phyloP scores from a whole-genome alignment of 495 filamentous ascomycete species.

The Podospora australis region DNA sequence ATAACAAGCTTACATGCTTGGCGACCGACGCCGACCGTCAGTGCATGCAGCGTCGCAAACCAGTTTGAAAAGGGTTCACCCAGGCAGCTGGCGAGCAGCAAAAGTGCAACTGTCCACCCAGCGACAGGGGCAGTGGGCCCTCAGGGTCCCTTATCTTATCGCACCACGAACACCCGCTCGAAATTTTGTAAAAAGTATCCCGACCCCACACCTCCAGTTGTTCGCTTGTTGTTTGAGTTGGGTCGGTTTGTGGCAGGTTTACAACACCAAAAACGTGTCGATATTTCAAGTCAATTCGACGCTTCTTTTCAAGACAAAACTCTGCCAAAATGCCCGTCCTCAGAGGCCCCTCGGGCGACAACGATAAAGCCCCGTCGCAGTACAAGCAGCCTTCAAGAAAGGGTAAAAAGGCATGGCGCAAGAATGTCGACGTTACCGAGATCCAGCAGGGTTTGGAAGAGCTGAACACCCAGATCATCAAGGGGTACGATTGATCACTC shows the following conservation, averaged over 20 bases:
- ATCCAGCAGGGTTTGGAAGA: conserved; percentile 76
- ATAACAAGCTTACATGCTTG: no score
- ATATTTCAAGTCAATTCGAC: neutral
- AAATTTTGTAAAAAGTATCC: conserved; percentile 1
- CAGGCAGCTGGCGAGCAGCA: no score
- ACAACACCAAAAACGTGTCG: neutral
- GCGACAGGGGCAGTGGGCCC: no score
- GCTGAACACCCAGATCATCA: conserved; percentile 79
- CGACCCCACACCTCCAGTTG: neutral
- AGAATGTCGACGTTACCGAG: conserved; percentile 89
- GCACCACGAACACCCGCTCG: neutral
- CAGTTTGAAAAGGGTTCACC: no score
- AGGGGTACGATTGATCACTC: conserved; percentile 55
- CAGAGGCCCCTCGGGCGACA: conserved; percentile 24
- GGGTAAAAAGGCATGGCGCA: conserved; percentile 97
- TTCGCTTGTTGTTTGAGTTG: no score
- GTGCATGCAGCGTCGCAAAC: no score
- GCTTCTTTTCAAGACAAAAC: neutral
- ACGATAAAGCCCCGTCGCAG: conserved; percentile 43
- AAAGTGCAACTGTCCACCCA: no score
- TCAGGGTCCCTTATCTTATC: neutral
- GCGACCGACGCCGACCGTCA: no score
- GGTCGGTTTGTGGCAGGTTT: neutral
- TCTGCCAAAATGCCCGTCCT: conserved; percentile 24
- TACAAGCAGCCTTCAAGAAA: conserved; percentile 86